phyloP scores from a whole-genome alignment of 768 basidiomycete species.

The Postia placenta region DNA sequence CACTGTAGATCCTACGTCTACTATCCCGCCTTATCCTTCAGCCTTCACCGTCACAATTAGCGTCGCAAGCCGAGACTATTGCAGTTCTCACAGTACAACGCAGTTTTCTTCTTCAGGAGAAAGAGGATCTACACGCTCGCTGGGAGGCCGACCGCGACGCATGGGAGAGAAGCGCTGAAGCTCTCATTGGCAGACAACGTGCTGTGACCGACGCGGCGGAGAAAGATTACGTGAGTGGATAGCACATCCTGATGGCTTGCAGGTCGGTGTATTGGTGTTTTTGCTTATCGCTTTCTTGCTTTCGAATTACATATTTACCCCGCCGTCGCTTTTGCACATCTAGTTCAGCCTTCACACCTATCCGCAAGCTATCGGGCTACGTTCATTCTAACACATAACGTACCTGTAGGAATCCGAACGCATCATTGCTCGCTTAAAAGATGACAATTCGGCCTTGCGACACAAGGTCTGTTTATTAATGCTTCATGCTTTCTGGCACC shows the following conservation, averaged over 20 bases:
- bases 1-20: slow-evolving; percentile 12
- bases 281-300: too few relatives aligned
- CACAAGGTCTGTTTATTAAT: slow-evolving; percentile 42
- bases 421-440: slow-evolving; percentile 41
- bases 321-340: not conserved
- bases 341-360: not conserved
- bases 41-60: slow-evolving; percentile 33
- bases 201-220: slow-evolving; percentile 27
- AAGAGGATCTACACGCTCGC: slow-evolving; percentile 51
- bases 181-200: slow-evolving; percentile 45
- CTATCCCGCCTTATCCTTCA: slow-evolving; percentile 9
- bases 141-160: slow-evolving; percentile 59
- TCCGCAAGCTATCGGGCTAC: not conserved
- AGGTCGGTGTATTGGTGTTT: slow-evolving; percentile 3
- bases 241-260: slow-evolving; percentile 1
- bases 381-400: not conserved
- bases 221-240: slow-evolving; percentile 10
- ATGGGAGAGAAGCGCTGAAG: slow-evolving; percentile 66
- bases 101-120: slow-evolving; percentile 45
- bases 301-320: not conserved
- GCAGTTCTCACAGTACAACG: slow-evolving; percentile 49
- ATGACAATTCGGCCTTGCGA: slow-evolving; percentile 56
- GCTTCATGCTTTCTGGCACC: not conserved
- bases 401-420: slow-evolving; percentile 51
- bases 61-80: slow-evolving; percentile 59